Base-by-base conservation (phyloP, 768 basidiomycete genomes). In the Mycena olivaceomarginata region DNA sequence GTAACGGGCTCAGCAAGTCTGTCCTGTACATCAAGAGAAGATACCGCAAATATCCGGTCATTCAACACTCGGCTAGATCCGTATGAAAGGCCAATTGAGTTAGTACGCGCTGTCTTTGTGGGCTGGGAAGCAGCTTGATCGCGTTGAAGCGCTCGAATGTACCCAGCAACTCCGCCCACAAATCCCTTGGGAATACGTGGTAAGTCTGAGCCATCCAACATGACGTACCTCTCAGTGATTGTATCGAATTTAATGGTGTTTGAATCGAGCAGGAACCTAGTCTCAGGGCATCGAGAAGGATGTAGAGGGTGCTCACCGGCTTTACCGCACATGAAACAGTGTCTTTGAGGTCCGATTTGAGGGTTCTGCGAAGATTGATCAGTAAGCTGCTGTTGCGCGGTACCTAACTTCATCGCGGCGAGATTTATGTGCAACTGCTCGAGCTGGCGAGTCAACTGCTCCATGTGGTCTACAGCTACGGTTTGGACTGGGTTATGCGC, bases 261-360 rank as follows among this genome's bases (percentile, higher is more conserved):
- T 15, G 67, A 18, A 16, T 1, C 56, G 9, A 69, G 13, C 2
- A 69, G 41, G 13, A n/a, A 8, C 2, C 25, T 53, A 0, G 66
- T 67, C 2, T 67, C 66, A 2, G 66, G 48, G 37, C 48, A 67
- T 10, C 53, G 46, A 7, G 37, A 22, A 31, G 20, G 22, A 8
- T 20, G 20, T 3, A 60, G 53, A 3, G 15, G 71, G 16, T 64
- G 63, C 8, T 16, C 22, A 22, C 15, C 31, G 0, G 12, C n/a
- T 20, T 72, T 66, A 8, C 48, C n/a, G 20, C 71, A 72, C 63
- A 72, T 72, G 63, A 72, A 72, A 37, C 71, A 72, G 16, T 60
- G 3, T 5, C 22, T 7, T 16, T 40, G 4, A 72, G 63, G 1
- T 13, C 62, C 1, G 65, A 31, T n/a, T 48, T 7, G 9, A 20